Base-by-base conservation (phyloP, 371 early-diverging fungal species). In the Blakeslea trispora region DNA sequence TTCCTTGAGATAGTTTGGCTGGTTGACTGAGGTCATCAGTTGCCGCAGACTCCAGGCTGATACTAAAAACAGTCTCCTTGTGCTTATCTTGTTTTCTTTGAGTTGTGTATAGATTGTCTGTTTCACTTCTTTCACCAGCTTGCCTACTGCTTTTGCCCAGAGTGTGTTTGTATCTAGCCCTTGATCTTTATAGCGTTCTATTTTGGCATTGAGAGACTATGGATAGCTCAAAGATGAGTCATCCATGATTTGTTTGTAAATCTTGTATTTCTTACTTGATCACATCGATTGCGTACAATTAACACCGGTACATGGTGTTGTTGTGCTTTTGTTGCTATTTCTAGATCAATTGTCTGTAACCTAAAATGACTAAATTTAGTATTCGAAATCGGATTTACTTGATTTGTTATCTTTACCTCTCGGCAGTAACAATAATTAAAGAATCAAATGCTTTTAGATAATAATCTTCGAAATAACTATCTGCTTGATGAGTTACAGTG, bases 371-470 rank as follows among this genome's bases (percentile, higher is more conserved):
- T n/a, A n/a, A n/a, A n/a, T n/a, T n/a, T n/a, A n/a, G n/a, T n/a
- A n/a, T n/a, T n/a, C n/a, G 37, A 45, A 2, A 13, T 44, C 34
- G 34, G 32, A 17, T 31, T 44, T 39, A 23, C 45, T 22, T 7
- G 4, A 23, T 41, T 51, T 42, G 53, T n/a, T n/a, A n/a, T n/a
- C n/a, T n/a, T n/a, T 72, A 76, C 74, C 77, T 61, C 53, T 75
- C 73, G 14, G 75, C 71, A 9, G 63, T 75, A 24, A 79, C 79
- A 60, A 79, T 71, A 21, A 79, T 67, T 11, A 79, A 47, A 11
- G 75, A 71, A 58, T 79, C 79, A 64, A 79, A 79, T 13, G 72
- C 79, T 41, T 60, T 61, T 10, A 79, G 37, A 55, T 75, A 71
- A 24, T 79, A 68, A 45, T 73, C 75, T 47, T 79, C 67, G 45